Base-by-base conservation (phyloP, 495 filamentous ascomycete species). In the Neurospora sp. region DNA sequence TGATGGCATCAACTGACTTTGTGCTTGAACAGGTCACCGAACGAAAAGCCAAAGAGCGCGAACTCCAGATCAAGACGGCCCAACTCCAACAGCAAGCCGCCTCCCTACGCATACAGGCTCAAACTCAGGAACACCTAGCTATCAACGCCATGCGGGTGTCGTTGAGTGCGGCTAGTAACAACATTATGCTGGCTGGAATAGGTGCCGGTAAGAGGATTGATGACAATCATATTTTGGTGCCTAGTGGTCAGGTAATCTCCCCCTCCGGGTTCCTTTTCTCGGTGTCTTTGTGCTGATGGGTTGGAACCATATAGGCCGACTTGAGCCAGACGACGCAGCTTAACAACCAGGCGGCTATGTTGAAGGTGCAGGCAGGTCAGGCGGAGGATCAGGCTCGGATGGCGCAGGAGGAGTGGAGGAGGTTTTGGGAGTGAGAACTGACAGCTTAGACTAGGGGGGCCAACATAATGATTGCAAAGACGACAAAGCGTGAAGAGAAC, bases 341-440 rank as follows among this genome's bases (percentile, higher is more conserved):
- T 2, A 76, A 76, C 31, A 74, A 76, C 44, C 37, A 76, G 46
- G 71, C 72, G 11, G 75, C 72, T 8, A 76, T 62, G 70, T 69
- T 76, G 20, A 76, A 76, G 62, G 27, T 74, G 4, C 72, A 74
- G 20, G 72, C 75, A 12, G 72, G 59, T 14, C 72, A 74, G 69
- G 70, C 66, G 3, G 75, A 76, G 70, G 48, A 42, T 18, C 37
- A 74, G 10, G 23, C 70, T 12, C 23, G 69, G 38, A 40, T 70
- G 66, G 75, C 71, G 1, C 62, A 72, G 42, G 73, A 76, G 16
- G 73, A 76, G 31, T 76, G 73, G 75, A 62, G 39, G 71, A 18
- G 73, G 39, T 74, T 38, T 39, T 74, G 70, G 70, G 75, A 76
- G 46, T 74, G 39, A 44, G 39, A 40, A 16, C 37, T 38, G 7